These are phyloP conservation scores for Linderniella brevidens DNA, from an alignment of 257 asterid species.

Conservation along the genomic window DNA sequence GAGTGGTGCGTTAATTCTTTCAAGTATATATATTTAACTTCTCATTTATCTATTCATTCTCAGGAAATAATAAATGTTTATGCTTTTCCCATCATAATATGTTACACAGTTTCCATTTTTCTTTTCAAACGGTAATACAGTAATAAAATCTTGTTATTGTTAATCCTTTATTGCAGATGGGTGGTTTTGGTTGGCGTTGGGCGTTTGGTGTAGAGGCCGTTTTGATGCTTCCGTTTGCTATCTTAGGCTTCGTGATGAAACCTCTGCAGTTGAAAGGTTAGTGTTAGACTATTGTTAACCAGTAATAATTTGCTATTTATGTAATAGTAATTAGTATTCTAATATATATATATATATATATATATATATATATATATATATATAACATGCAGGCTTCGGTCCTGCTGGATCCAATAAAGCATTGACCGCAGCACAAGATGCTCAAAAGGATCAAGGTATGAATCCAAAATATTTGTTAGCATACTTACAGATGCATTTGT, in stretches of 20 bases:
- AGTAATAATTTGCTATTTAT: not conserved
- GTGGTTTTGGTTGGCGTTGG: conserved; percentile 59
- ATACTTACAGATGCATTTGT: no score
- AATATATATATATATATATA: no score
- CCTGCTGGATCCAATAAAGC: conserved; percentile 37
- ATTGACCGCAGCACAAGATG: conserved; percentile 24
- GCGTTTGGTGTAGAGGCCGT: conserved; percentile 82
- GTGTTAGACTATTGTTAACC: conserved; percentile 9
- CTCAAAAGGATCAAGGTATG: conserved; percentile 42
- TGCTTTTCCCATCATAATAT: no score
- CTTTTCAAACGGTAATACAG: no score
- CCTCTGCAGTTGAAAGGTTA: conserved; percentile 90
- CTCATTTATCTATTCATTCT: not conserved
- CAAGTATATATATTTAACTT: not conserved
- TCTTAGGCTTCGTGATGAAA: conserved; percentile 76
- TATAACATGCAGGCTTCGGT: conserved; percentile 34
- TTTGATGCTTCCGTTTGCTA: conserved; percentile 85
- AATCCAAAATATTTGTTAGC: no score
- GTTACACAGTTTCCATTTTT: no score
- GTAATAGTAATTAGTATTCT: no score
- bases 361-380: not conserved
- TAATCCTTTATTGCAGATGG: conserved; percentile 23
- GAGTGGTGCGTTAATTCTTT: conserved; percentile 44
- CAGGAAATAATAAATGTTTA: no score
- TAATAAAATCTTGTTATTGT: not conserved